phyloP scores from a whole-genome alignment of 495 filamentous ascomycete species.

The Neurospora discreta region DNA sequence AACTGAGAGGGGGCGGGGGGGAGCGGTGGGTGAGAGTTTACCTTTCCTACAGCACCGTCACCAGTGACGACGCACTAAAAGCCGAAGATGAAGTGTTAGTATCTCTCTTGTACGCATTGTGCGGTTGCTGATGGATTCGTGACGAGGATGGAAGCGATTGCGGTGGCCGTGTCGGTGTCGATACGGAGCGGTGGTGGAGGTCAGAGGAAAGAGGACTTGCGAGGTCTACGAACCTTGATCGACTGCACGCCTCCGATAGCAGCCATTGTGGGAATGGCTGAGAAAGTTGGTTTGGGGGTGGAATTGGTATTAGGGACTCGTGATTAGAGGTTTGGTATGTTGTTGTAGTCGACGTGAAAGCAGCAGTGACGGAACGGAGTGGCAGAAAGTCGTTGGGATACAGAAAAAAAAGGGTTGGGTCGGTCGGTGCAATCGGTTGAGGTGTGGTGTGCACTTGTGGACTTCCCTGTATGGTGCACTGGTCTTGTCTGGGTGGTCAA shows the following conservation, averaged over 20 bases:
- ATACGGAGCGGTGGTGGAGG: not conserved
- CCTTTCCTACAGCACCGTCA: slow-evolving; percentile 98
- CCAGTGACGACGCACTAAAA: slow-evolving; percentile 92
- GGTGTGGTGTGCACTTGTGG: not conserved
- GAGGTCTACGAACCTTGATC: slow-evolving; percentile 39
- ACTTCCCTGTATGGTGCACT: not conserved
- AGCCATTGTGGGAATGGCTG: slow-evolving; percentile 31
- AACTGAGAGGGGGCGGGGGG: too few species aligned
- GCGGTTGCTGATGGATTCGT: not conserved
- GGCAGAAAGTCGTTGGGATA: not conserved
- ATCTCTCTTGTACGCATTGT: not conserved
- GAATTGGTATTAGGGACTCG: slow-evolving; percentile 6
- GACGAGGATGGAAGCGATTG: slow-evolving; percentile 8
- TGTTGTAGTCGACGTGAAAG: not conserved
- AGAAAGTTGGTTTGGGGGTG: slow-evolving; percentile 6
- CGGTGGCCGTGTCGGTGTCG: not conserved
- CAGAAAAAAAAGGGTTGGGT: not conserved
- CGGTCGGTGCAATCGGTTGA: not conserved
- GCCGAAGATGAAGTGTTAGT: slow-evolving; percentile 15
- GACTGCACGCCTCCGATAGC: slow-evolving; percentile 40
- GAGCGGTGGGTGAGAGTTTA: slow-evolving; percentile 27
- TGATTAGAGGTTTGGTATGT: not conserved
- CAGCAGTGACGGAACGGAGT: not conserved
- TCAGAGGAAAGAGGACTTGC: not conserved
- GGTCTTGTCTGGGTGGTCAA: not conserved